Evolutionary conservation across 2,329 filamentous ascomycete species (phyloP).

Genomic region (Cladobotryum protrusum): DNA sequence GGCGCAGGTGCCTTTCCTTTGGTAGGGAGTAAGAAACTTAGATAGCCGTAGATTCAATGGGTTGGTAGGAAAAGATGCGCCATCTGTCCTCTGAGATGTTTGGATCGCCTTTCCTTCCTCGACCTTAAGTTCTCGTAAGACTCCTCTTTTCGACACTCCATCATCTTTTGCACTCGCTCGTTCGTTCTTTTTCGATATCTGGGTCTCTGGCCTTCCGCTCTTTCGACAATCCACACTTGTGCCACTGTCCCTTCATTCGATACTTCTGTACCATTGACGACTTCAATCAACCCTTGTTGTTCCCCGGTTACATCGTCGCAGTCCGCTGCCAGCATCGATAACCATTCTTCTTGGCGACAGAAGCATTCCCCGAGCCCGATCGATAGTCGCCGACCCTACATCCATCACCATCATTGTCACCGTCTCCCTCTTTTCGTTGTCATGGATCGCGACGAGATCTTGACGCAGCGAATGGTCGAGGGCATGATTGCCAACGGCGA

Average conservation of each 20-base stretch:
- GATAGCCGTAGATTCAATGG: neutral
- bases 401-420: too few relatives aligned
- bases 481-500: conserved; percentile 75
- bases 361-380: neutral
- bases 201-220: neutral
- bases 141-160: too few relatives aligned
- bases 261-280: neutral
- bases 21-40: neutral
- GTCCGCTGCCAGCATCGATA: neutral
- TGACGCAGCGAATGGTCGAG: conserved; percentile 38
- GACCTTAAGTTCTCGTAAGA: too few relatives aligned
- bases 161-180: too few relatives aligned
- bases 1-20: too few relatives aligned
- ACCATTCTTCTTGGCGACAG: neutral
- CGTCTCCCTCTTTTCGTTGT: neutral
- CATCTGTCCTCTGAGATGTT: neutral
- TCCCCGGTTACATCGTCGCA: neutral
- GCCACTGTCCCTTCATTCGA: neutral
- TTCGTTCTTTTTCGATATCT: neutral
- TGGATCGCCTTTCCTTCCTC: neutral
- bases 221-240: neutral
- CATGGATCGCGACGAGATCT: conserved; percentile 7
- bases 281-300: neutral
- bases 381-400: neutral
- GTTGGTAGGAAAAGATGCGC: neutral